A percentile compares a stretch with the other conserved stretches of the same genome.
phyloP scores from a whole-genome alignment of 768 basidiomycete genomes.

The Auriscalpium vulgare region DNA sequence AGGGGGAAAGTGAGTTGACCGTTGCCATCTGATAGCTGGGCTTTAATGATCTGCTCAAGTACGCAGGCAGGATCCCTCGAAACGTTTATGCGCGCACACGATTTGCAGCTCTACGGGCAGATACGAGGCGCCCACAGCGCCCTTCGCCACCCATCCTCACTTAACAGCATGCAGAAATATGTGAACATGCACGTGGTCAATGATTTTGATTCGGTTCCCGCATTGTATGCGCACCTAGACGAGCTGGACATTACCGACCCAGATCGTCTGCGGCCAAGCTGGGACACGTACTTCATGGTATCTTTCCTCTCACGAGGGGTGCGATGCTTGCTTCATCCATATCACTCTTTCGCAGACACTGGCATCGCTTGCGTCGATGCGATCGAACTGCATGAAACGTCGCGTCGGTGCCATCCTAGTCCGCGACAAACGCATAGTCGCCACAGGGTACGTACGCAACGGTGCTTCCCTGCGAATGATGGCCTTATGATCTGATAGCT shows the following conservation, averaged over 20 bases:
- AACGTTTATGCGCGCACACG: constrained; percentile 68
- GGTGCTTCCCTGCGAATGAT: neutral
- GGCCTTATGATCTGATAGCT: constrained; percentile 35
- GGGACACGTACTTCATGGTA: constrained; percentile 99
- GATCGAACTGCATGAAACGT: constrained; percentile 96
- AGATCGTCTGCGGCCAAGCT: constrained; percentile 76
- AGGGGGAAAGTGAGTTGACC: constrained; percentile 32
- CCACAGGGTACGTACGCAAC: constrained; percentile 64
- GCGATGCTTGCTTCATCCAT: neutral
- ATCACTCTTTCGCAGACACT: constrained; percentile 48
- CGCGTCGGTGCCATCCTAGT: constrained; percentile 93
- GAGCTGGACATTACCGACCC: constrained; percentile 58
- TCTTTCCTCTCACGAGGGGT: neutral
- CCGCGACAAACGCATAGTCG: constrained; percentile 68
- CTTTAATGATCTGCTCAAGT: constrained; percentile 7
- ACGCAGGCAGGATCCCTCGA: constrained; percentile 40
- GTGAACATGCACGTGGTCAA: constrained; percentile 59
- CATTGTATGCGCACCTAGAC: constrained; percentile 58
- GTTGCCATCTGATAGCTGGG: neutral
- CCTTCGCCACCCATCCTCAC: constrained; percentile 3
- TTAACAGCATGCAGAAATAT: constrained; percentile 32
- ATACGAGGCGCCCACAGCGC: neutral
- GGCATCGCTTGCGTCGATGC: constrained; percentile 79
- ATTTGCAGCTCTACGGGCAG: constrained; percentile 54
- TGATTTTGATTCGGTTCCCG: constrained; percentile 44